Evolutionary conservation across 352 stramenopile genomes (phyloP).

Genomic region (Phytopythium ostracodes): DNA sequence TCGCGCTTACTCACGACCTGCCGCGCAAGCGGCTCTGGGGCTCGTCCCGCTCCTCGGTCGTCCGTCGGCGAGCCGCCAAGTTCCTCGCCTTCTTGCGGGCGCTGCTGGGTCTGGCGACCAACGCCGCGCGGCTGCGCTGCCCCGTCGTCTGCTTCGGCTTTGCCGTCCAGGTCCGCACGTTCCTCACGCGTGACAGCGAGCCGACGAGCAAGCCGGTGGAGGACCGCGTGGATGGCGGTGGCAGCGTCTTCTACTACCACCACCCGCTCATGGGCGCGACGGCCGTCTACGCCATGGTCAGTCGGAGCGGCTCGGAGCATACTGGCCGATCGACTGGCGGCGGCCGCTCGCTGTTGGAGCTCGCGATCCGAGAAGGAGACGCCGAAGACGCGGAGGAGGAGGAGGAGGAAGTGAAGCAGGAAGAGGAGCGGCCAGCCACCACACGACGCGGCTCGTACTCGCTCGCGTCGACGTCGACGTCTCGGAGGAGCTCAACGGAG

Average conservation of each 20-base stretch:
- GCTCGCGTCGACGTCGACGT: not conserved
- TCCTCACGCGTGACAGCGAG: slow-evolving; percentile 51
- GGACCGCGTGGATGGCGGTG: slow-evolving; percentile 20
- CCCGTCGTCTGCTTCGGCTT: slow-evolving; percentile 46
- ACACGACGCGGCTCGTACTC: slow-evolving; percentile 1
- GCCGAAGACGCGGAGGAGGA: slow-evolving; percentile 25
- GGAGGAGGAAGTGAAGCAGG: slow-evolving; percentile 16
- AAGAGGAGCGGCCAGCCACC: not conserved
- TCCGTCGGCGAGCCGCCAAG: slow-evolving; percentile 35
- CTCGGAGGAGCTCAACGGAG: not conserved
- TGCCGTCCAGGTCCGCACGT: slow-evolving; percentile 48
- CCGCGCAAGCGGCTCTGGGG: slow-evolving; percentile 60
- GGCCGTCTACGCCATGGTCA: slow-evolving; percentile 13
- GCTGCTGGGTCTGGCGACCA: slow-evolving; percentile 48
- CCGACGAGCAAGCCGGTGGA: slow-evolving; percentile 28
- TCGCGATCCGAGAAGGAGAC: slow-evolving; percentile 9
- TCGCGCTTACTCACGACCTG: slow-evolving; percentile 41
- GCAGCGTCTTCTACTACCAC: slow-evolving; percentile 18
- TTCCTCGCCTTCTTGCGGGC: slow-evolving; percentile 58
- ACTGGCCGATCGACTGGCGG: not conserved
- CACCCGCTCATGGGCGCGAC: not conserved
- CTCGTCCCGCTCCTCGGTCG: slow-evolving; percentile 35
- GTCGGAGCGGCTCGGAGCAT: slow-evolving; percentile 14
- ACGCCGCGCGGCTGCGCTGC: slow-evolving; percentile 50
- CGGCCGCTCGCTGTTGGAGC: not conserved